phyloP scores from a whole-genome alignment of 73 alveolate species.

The Paramecium sexaurelia region DNA sequence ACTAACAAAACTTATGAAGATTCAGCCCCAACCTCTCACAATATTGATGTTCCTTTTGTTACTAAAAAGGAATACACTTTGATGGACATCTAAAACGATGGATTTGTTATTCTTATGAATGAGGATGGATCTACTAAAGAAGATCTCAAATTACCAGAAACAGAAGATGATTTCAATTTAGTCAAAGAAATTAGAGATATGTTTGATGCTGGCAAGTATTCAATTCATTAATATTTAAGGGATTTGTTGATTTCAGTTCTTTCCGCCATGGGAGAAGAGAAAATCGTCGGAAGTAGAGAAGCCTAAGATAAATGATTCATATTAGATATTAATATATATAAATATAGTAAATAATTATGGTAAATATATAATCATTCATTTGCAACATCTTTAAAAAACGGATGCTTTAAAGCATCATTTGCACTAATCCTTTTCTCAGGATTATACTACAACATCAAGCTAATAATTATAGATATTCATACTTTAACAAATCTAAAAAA shows the following conservation, averaged over 20 bases:
- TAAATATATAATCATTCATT: neutral
- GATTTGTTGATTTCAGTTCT: slow-evolving; percentile 83
- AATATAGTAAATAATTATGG: neutral
- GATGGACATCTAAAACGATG: slow-evolving; percentile 56
- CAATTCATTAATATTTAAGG: neutral
- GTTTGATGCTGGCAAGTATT: slow-evolving; percentile 78
- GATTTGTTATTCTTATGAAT: slow-evolving; percentile 80
- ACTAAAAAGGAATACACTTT: slow-evolving; percentile 33
- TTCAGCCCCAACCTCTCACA: slow-evolving; percentile 72
- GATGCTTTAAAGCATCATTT: slow-evolving; percentile 65
- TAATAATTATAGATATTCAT: neutral
- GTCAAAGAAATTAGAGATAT: slow-evolving; percentile 74
- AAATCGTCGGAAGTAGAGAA: slow-evolving; percentile 82
- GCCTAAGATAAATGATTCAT: slow-evolving; percentile 34
- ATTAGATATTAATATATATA: neutral
- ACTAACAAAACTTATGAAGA: slow-evolving; percentile 74
- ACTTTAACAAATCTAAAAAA: slow-evolving; percentile 47
- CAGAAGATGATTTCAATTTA: slow-evolving; percentile 81
- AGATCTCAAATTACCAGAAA: slow-evolving; percentile 90
- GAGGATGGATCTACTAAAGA: slow-evolving; percentile 84
- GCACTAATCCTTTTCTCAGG: slow-evolving; percentile 66
- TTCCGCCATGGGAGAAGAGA: slow-evolving; percentile 85
- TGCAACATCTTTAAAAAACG: slow-evolving; percentile 52
- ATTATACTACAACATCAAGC: slow-evolving; percentile 18
- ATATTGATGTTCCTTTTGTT: slow-evolving; percentile 71